Evolutionary conservation across 768 basidiomycete species (phyloP), one percentile per base, ranked within the genome.

Genomic region (Kwoniella heveanensis): DNA sequence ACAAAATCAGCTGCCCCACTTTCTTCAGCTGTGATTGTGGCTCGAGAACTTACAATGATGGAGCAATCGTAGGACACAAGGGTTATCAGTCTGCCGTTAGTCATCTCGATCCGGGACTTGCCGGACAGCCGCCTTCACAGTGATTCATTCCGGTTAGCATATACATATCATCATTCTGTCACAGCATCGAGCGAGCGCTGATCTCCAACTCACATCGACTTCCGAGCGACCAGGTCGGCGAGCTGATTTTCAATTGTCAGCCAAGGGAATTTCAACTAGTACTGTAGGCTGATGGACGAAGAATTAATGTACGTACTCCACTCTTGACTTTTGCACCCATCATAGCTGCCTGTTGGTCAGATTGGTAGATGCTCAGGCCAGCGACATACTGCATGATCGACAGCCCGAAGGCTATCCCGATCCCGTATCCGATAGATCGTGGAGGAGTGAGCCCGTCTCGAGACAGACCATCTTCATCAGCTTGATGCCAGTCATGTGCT

Each of bases 41-140:
- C n/a, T 22, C 25, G 30, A 13, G 15, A 29, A 48, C 62, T 27
- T 17, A 57, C 62, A 6, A 64, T 37, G n/a, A 32, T 37, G 8
- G 37, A 12, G 29, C 36, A n/a, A 39, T 73, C 72, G 9, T 61
- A 49, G 0, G 86, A 86, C 6, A 89, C 87, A 82, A 89, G 84
- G 0, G 88, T 90, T 9, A 85, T 88, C 54, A 89, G 86, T 71
- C 88, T 82, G 0, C 88, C 88, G 39, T 85, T 85, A 21, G 83
- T 85, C 70, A 88, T 86, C 47, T 85, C 82, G 27, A 84, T 64
- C 19, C 87, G 82, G 6, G 87, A 83, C 53, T 84, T 82, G 0
- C 86, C 85, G 19, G 88, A 89, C 0, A 90, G 79, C 15, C 88
- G 84, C 62, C 70, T 71, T 6, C 13, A 6, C 39, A 21, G 46